Conservation (phyloP, 345 rosid species). For the Schrenkiella parvula region DNA sequence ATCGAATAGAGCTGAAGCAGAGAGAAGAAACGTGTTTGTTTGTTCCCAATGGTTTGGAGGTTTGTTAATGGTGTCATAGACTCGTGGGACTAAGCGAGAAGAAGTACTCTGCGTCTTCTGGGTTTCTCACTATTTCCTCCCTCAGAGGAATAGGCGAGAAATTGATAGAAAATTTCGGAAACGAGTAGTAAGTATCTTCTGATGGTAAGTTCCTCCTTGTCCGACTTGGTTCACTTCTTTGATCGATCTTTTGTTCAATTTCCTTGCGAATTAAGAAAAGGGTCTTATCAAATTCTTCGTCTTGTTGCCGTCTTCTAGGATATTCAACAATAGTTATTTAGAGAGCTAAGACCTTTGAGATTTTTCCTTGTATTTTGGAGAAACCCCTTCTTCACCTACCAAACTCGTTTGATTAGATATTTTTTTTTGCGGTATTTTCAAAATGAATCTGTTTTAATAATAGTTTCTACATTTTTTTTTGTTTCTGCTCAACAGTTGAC, state of each 20-base stretch:
- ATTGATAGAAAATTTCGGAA: not conserved
- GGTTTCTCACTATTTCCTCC: slow-evolving; percentile 25
- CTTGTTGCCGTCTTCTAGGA: not conserved
- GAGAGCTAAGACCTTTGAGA: slow-evolving; percentile 12
- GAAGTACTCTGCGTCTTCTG: slow-evolving; percentile 30
- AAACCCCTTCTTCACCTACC: not conserved
- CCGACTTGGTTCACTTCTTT: not conserved
- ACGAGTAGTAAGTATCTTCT: not conserved
- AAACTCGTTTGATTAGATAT: not conserved
- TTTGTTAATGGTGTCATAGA: slow-evolving; percentile 52
- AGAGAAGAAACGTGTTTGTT: not conserved
- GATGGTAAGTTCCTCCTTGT: slow-evolving; percentile 23
- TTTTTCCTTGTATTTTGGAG: not conserved
- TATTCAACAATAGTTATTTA: not conserved
- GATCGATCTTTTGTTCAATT: slow-evolving; percentile 18
- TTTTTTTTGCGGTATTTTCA: not conserved
- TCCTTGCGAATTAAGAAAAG: slow-evolving; percentile 18
- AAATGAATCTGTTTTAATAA: not conserved
- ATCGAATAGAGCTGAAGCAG: not conserved
- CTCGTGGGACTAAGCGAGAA: slow-evolving; percentile 53
- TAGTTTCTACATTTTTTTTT: not conserved
- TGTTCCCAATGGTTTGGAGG: slow-evolving; percentile 53
- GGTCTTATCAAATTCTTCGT: slow-evolving; percentile 36
- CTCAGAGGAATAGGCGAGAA: slow-evolving; percentile 22
- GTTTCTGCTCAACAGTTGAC: not conserved